A percentile compares a stretch with the other conserved stretches of the same genome.
Conservation (phyloP, 306 rosid genomes). For the Dalbergia oliveri region DNA sequence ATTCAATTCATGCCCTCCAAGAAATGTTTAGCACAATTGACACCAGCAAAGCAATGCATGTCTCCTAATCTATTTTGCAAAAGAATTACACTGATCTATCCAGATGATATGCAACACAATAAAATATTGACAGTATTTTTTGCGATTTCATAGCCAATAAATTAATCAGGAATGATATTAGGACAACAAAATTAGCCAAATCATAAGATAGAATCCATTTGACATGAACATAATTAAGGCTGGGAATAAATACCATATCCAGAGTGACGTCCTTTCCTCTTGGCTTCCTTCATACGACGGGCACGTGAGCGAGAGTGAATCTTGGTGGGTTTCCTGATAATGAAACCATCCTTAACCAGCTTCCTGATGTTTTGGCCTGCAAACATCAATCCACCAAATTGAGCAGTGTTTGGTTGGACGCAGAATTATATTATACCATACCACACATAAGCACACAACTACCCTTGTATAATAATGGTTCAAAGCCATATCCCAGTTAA, state of each 20-base stretch:
- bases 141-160: not conserved
- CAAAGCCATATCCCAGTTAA: not conserved
- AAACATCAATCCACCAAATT: slow-evolving; percentile 7
- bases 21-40: not conserved
- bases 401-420: not conserved
- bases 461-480: not conserved
- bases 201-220: not conserved
- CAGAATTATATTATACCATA: not conserved
- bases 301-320: slow-evolving; percentile 98
- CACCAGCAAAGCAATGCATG: not conserved
- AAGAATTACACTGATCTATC: not conserved
- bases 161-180: no score
- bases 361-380: slow-evolving; percentile 94
- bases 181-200: not conserved
- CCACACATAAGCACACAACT: not conserved
- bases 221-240: not conserved
- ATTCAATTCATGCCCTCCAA: not conserved
- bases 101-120: not conserved
- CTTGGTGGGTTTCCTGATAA: slow-evolving; percentile 96
- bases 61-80: not conserved
- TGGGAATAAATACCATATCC: slow-evolving; percentile 76
- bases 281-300: slow-evolving; percentile 93
- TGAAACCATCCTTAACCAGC: slow-evolving; percentile 97
- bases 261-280: slow-evolving; percentile 95
- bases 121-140: not conserved